These are phyloP conservation scores for Tetracladium marchalianum DNA, from an alignment of 495 filamentous ascomycete genomes.

Conservation along the genomic window DNA sequence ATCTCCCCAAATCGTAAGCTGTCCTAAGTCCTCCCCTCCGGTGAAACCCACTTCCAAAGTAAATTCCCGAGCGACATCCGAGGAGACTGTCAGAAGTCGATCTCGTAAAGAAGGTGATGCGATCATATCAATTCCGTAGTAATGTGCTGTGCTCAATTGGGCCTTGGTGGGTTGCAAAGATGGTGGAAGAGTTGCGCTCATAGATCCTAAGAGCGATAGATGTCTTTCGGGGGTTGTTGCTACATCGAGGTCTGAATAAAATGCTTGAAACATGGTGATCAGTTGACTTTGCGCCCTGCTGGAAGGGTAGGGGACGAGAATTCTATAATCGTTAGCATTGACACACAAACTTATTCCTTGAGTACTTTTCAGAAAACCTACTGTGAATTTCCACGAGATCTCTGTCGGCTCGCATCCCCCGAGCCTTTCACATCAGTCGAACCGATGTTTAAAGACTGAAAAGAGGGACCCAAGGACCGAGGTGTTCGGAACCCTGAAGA, in stretches of 20 bases:
- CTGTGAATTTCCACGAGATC: not conserved
- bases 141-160: constrained; percentile 29
- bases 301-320: constrained; percentile 8
- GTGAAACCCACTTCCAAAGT: constrained; percentile 19
- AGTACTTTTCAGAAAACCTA: not conserved
- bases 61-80: constrained; percentile 21
- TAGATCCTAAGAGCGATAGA: constrained; percentile 19
- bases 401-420: not conserved
- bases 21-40: constrained; percentile 19
- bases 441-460: not conserved
- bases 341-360: not conserved
- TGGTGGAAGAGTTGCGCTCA: constrained; percentile 16
- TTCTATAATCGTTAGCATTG: not conserved
- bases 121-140: constrained; percentile 31
- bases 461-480: constrained; percentile 2
- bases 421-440: not conserved
- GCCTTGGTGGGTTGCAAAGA: constrained; percentile 24
- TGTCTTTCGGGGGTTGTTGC: constrained; percentile 7
- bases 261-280: not conserved
- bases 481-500: constrained; percentile 2
- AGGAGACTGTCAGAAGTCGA: constrained; percentile 14
- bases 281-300: constrained; percentile 4
- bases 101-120: constrained; percentile 26
- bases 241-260: not conserved
- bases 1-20: constrained; percentile 28